Evolutionary conservation across 176 grass and related monocot species (phyloP), one percentile per base, ranked within the genome.

Genomic region (Tuctoria greenei): DNA sequence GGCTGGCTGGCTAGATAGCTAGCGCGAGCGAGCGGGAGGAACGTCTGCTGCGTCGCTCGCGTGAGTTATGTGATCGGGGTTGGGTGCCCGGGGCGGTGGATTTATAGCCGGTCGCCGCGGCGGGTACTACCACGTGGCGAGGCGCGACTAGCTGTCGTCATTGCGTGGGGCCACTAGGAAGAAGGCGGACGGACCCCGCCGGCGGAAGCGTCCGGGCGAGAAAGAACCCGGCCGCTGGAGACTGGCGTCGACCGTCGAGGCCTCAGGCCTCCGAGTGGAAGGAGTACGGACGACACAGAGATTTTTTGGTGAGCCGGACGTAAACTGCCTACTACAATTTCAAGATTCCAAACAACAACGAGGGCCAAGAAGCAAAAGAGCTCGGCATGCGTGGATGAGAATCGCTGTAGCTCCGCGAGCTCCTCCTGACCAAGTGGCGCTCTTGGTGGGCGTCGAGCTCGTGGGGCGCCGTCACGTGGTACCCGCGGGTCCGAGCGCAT

Each of bases 401-500:
- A 42, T 20, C 23, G 68, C 62, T 66, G 7, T n/a, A n/a, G 47
- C 47, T 25, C n/a, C 46, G 35, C 15, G 20, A 57, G 70, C 50
- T n/a, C 51, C 70, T 17, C n/a, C 52, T 20, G 36, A 5, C 47
- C 42, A 50, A 40, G 42, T 61, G 81, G 27, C 80, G n/a, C 56
- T 70, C 63, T 61, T 69, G 17, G 57, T 18, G 5, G 5, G 61
- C 68, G 64, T 75, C 77, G 77, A 63, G 54, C 43, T 35, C 63
- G 25, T 16, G 25, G 45, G 45, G 44, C 14, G 35, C 55, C 10
- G 63, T 75, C 83, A 86, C 76, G 70, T 86, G 83, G 83, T 68
- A 26, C 3, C 7, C 8, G 4, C 6, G 39, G 64, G 40, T 10
- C 24, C 47, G 47, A 42, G n/a, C 3, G 21, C 10, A 0, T 1